phyloP scores from a whole-genome alignment of 768 basidiomycete species.

The Suillus subaureus region DNA sequence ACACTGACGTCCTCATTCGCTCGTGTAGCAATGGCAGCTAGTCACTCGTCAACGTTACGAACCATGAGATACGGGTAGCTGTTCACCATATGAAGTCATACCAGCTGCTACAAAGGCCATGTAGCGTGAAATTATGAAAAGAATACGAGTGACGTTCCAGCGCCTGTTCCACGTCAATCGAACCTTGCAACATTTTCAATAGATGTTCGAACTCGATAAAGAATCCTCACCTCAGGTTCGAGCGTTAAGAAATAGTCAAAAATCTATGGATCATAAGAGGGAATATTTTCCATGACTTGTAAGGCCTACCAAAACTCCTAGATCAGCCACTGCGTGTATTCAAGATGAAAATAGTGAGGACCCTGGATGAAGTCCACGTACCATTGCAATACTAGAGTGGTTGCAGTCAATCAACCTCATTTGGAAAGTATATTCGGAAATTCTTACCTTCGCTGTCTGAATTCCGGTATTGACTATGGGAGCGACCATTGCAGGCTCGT shows the following conservation, averaged over 20 bases:
- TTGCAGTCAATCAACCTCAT: not conserved
- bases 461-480: not conserved
- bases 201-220: too few species aligned
- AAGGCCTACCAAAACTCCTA: constrained; percentile 3
- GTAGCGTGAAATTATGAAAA: constrained; percentile 11
- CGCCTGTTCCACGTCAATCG: constrained; percentile 10
- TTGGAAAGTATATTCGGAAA: not conserved
- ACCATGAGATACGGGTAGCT: not conserved
- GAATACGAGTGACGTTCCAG: constrained; percentile 5
- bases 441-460: constrained; percentile 4
- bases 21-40: not conserved
- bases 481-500: not conserved
- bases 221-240: not conserved
- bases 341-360: not conserved
- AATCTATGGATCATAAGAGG: not conserved
- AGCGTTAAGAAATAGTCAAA: constrained; percentile 5
- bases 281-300: not conserved
- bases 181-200: not conserved
- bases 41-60: not conserved
- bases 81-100: constrained; percentile 13
- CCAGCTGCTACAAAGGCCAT: constrained; percentile 7
- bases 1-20: not conserved
- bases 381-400: constrained; percentile 2
- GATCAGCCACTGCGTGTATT: not conserved
- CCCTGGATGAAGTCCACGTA: not conserved